A percentile compares a stretch with the other conserved stretches of the same genome.
These are phyloP conservation scores for Glebionis coronaria DNA, from an alignment of 129 eudicot species.

Conservation along the genomic window DNA sequence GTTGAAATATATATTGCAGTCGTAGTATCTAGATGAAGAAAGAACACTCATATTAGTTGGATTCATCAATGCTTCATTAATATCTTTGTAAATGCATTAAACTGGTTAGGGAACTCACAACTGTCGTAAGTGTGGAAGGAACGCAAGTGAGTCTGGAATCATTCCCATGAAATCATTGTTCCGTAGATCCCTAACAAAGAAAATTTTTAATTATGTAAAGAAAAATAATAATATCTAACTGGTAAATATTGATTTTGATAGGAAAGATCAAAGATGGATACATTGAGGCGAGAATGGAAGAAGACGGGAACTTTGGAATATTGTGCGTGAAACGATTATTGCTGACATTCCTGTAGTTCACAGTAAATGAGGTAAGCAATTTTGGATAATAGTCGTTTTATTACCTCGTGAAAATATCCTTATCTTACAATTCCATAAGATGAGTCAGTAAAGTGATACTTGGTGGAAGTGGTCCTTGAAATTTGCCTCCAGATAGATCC, in stretches of 20 bases:
- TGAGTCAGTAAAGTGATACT: constrained; percentile 51
- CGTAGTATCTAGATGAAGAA: constrained; percentile 48
- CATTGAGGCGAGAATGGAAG: constrained; percentile 52
- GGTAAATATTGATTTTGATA: constrained; percentile 17
- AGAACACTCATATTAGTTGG: constrained; percentile 14
- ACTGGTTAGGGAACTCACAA: constrained; percentile 50
- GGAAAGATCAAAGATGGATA: constrained; percentile 33
- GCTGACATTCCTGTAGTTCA: constrained; percentile 58
- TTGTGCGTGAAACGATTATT: constrained; percentile 46
- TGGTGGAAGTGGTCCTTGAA: constrained; percentile 54
- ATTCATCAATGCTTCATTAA: background rate
- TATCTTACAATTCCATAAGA: constrained; percentile 59
- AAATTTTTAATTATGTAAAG: constrained; percentile 3
- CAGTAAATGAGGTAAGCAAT: constrained; percentile 24
- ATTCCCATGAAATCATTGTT: constrained; percentile 67
- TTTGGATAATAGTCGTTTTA: background rate
- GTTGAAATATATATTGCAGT: constrained; percentile 57
- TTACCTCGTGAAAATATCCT: background rate
- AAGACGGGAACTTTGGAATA: constrained; percentile 53
- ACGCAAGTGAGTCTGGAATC: constrained; percentile 45
- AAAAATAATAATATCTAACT: constrained; percentile 10
- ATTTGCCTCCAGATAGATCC: constrained; percentile 49
- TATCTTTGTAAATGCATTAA: constrained; percentile 10
- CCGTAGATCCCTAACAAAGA: constrained; percentile 62
- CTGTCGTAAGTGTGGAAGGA: constrained; percentile 49